phyloP scores from a whole-genome alignment of 192 early-diverging fungal genomes.

The Umbelopsis sp. region DNA sequence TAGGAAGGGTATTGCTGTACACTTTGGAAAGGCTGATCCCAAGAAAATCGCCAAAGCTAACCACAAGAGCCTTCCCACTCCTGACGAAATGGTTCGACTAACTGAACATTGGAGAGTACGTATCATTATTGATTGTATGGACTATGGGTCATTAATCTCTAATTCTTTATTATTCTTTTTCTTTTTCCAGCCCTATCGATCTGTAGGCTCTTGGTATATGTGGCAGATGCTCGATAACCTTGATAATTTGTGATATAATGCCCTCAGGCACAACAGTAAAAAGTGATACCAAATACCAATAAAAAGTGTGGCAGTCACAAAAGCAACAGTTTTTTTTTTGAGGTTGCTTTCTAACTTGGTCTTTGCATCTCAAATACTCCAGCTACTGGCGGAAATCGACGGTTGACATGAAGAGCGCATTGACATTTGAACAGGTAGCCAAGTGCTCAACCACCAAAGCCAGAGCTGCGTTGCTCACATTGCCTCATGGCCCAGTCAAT shows the following conservation, averaged over 20 bases:
- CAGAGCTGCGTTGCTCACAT: conserved; percentile 67
- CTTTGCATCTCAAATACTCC: neutral
- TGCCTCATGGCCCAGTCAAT: conserved; percentile 82
- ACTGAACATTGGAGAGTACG: conserved; percentile 55
- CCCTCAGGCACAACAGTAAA: too few relatives aligned
- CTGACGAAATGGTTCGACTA: conserved; percentile 55
- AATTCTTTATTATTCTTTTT: neutral
- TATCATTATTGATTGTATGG: neutral
- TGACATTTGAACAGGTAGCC: conserved; percentile 73
- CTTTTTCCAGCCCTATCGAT: conserved; percentile 53
- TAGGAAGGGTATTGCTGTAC: conserved; percentile 63
- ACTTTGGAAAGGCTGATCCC: conserved; percentile 58
- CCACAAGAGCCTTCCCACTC: conserved; percentile 26
- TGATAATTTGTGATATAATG: too few relatives aligned
- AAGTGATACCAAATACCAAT: too few relatives aligned
- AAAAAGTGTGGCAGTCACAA: neutral
- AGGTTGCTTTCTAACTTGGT: neutral
- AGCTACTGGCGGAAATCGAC: neutral
- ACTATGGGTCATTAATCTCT: too few relatives aligned
- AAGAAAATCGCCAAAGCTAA: conserved; percentile 26
- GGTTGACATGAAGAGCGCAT: conserved; percentile 62
- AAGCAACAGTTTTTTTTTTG: neutral
- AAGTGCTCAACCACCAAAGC: conserved; percentile 85
- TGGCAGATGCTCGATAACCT: conserved; percentile 41
- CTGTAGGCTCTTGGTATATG: conserved; percentile 69